These are phyloP conservation scores for Plectosphaerella cucumerina DNA, from an alignment of 2,329 filamentous ascomycete species.

Conservation along the genomic window DNA sequence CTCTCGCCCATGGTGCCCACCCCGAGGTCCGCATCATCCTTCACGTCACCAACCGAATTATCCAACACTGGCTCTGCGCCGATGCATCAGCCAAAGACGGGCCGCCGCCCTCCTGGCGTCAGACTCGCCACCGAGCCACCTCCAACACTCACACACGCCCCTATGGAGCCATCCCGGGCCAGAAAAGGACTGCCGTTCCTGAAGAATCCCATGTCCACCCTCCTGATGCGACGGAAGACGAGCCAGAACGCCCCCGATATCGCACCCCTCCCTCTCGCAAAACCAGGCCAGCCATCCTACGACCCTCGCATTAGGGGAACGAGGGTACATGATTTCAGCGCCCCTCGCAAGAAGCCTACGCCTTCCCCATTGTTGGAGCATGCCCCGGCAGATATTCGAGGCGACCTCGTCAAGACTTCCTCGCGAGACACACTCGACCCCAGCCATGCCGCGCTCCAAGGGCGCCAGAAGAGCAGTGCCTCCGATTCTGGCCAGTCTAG, in stretches of 20 bases:
- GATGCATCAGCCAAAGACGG: constrained; percentile 13
- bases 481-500: constrained; percentile 22
- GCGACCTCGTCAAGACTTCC: constrained; percentile 12
- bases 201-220: constrained; percentile 55
- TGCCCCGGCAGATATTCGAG: neutral
- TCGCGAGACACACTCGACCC: constrained; percentile 12
- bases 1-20: constrained; percentile 5
- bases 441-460: constrained; percentile 4
- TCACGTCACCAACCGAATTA: constrained; percentile 46
- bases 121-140: constrained; percentile 32
- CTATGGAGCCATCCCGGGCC: constrained; percentile 37
- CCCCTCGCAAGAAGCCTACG: constrained; percentile 36
- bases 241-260: constrained; percentile 44
- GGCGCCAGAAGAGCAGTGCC: constrained; percentile 19
- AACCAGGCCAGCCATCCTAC: constrained; percentile 43
- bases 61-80: constrained; percentile 19
- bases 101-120: constrained; percentile 38
- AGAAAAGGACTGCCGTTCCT: constrained; percentile 54
- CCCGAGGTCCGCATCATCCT: constrained; percentile 33
- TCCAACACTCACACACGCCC: constrained; percentile 7
- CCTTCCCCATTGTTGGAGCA: neutral
- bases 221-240: constrained; percentile 53
- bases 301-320: constrained; percentile 63
- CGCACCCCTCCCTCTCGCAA: constrained; percentile 32
- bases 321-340: constrained; percentile 62